phyloP scores from a whole-genome alignment of 192 early-diverging fungal genomes.

The Hyaloraphidium curvatum region DNA sequence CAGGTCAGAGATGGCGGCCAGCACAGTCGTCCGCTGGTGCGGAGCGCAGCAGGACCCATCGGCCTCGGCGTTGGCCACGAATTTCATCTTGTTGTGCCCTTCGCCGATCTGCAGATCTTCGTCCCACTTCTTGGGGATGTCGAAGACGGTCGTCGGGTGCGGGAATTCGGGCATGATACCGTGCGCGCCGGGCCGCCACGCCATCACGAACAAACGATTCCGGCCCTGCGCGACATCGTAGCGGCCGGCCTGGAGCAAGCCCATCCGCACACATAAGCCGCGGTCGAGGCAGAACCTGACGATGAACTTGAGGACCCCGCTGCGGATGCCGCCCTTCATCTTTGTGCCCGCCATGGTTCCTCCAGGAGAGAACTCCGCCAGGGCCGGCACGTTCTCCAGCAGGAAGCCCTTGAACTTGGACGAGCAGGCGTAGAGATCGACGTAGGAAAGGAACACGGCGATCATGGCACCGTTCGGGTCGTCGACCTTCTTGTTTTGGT shows the following conservation, averaged over 20 bases:
- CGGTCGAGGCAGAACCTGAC: constrained; percentile 27
- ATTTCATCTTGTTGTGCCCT: no score
- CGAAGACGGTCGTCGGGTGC: constrained; percentile 28
- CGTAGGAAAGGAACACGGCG: constrained; percentile 40
- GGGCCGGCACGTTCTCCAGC: constrained; percentile 47
- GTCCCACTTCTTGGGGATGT: no score
- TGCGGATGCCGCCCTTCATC: constrained; percentile 33
- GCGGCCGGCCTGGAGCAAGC: constrained; percentile 40
- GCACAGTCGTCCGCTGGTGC: constrained; percentile 30
- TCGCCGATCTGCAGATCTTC: no score
- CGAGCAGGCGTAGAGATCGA: constrained; percentile 40
- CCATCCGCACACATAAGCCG: constrained; percentile 33
- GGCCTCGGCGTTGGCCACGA: neutral
- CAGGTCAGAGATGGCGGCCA: constrained; percentile 45
- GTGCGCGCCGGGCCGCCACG: constrained; percentile 23
- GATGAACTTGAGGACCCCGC: constrained; percentile 48
- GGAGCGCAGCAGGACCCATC: constrained; percentile 18
- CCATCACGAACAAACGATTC: constrained; percentile 46
- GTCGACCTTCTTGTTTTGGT: constrained; percentile 35
- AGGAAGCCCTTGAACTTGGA: constrained; percentile 34
- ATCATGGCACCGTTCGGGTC: constrained; percentile 47
- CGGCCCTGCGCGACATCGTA: constrained; percentile 43
- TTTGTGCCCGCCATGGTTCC: constrained; percentile 28
- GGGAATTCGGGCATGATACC: constrained; percentile 31
- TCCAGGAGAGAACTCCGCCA: constrained; percentile 32